Conservation (phyloP, 495 filamentous ascomycete species). For the Penicillium verhagenii region DNA sequence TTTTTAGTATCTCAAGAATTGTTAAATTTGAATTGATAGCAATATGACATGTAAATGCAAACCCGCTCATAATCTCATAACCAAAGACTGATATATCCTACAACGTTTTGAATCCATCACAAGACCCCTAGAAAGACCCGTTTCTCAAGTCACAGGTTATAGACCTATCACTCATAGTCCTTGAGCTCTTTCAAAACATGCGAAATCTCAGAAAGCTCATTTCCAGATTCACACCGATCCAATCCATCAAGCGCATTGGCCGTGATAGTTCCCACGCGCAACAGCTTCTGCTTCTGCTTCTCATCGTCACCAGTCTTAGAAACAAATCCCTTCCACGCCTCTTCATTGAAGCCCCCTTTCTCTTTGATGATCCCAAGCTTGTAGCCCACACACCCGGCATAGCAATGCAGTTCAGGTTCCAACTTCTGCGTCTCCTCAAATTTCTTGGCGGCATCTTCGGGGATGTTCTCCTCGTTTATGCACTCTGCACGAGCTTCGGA, state of each 20-base stretch:
- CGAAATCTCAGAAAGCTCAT: background rate
- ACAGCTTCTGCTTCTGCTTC: background rate
- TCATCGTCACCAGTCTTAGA: background rate
- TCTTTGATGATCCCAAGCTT: background rate
- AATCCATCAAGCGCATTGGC: background rate
- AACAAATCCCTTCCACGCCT: background rate
- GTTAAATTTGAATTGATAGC: too few relatives aligned
- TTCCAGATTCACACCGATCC: background rate
- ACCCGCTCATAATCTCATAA: background rate
- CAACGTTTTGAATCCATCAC: background rate
- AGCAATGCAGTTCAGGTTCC: background rate
- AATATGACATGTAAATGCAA: background rate
- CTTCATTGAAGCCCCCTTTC: background rate
- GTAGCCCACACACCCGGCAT: background rate
- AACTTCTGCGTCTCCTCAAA: background rate
- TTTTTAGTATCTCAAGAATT: background rate
- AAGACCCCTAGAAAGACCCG: background rate
- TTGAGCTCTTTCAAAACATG: background rate
- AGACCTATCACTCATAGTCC: background rate
- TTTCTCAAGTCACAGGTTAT: too few relatives aligned
- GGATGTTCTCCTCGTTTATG: background rate
- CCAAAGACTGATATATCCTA: background rate
- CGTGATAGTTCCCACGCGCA: background rate
- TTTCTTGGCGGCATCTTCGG: background rate
- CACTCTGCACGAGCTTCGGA: background rate